Conservation (phyloP, 352 stramenopile genomes). For the Globisporangium nagaii region DNA sequence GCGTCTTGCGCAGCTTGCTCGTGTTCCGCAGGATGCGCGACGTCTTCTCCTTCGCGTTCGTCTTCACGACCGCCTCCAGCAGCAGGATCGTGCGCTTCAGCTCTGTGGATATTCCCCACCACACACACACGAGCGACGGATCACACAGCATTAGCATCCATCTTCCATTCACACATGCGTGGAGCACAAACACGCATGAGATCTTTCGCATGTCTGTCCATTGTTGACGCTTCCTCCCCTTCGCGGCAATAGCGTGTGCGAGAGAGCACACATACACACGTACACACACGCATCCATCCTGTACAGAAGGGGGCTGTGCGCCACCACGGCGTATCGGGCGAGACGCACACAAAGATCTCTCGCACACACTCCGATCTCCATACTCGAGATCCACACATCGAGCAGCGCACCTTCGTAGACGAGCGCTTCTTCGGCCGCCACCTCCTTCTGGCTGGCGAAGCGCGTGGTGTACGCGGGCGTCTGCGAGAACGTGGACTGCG, state of each 20-base stretch:
- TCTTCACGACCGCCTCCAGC: slow-evolving; percentile 74
- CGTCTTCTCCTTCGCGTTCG: slow-evolving; percentile 84
- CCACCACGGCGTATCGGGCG: neutral
- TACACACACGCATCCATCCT: neutral
- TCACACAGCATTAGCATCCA: no score
- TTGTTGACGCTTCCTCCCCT: no score
- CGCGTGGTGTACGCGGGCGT: slow-evolving; percentile 50
- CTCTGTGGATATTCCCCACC: slow-evolving; percentile 34
- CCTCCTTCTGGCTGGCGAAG: slow-evolving; percentile 34
- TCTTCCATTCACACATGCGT: no score
- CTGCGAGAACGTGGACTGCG: slow-evolving; percentile 71
- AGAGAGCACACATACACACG: neutral
- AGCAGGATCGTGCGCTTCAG: slow-evolving; percentile 68
- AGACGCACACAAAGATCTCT: slow-evolving; percentile 3
- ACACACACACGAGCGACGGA: neutral
- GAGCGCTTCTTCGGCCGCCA: slow-evolving; percentile 48
- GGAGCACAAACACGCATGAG: no score
- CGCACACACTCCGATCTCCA: no score
- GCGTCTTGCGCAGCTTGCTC: slow-evolving; percentile 73
- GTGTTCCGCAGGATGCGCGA: slow-evolving; percentile 73
- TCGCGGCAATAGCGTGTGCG: no score
- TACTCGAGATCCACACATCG: no score
- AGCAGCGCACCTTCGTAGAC: slow-evolving; percentile 62
- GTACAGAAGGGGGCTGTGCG: neutral
- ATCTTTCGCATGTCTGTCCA: no score